Conservation (phyloP, 2,329 filamentous ascomycete genomes). For the Fusarium illudens region DNA sequence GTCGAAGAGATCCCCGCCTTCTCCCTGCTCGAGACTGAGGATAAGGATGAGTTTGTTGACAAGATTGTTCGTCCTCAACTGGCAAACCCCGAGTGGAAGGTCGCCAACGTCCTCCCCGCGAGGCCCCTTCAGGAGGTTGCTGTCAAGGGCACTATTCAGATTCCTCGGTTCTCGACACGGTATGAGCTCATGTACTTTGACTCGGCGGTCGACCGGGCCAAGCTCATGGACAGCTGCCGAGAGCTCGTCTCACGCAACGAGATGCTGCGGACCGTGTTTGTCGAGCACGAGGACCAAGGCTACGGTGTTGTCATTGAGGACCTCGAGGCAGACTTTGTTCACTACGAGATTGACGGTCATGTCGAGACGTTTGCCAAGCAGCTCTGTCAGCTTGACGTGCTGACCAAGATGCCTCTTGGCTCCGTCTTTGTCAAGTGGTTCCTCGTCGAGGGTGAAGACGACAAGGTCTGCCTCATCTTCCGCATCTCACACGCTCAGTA, state of each 20-base stretch:
- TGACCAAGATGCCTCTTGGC: conserved; percentile 64
- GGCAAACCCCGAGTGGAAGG: not conserved
- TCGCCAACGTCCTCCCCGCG: not conserved
- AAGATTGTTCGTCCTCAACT: not conserved
- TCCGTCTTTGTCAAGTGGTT: conserved; percentile 69
- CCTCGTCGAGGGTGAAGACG: conserved; percentile 52
- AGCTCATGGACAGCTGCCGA: conserved; percentile 59
- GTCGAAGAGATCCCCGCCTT: not conserved
- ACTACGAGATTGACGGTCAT: conserved; percentile 49
- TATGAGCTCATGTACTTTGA: conserved; percentile 73
- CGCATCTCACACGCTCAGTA: conserved; percentile 75
- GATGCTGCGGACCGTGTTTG: conserved; percentile 72
- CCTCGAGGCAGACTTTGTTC: not conserved
- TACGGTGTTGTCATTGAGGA: conserved; percentile 63
- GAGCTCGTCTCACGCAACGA: conserved; percentile 68
- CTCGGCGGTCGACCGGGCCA: conserved; percentile 56
- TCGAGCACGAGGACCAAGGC: conserved; percentile 59
- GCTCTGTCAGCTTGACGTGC: conserved; percentile 64
- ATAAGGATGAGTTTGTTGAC: not conserved
- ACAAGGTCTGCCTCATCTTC: conserved; percentile 59
- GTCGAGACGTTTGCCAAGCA: conserved; percentile 61
- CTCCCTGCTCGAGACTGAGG: not conserved
- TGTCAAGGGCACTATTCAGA: conserved; percentile 38
- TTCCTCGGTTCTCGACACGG: conserved; percentile 68
- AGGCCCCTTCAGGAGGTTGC: not conserved